Conservation (phyloP, 371 early-diverging fungal species). For the Lichtheimia ornata region DNA sequence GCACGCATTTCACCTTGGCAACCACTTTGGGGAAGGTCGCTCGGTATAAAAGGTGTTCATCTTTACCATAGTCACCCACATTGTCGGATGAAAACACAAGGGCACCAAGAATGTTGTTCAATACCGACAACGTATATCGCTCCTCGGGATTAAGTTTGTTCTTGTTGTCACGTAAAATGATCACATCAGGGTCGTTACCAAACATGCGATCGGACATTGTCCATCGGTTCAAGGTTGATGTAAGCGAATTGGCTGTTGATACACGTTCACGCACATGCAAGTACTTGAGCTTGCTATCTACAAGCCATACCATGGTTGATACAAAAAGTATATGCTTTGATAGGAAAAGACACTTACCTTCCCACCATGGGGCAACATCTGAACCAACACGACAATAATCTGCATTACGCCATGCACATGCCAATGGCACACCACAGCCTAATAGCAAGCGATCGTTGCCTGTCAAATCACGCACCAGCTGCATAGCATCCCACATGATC, state of each 20-base stretch:
- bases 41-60: conserved; percentile 41
- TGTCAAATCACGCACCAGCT: conserved; percentile 49
- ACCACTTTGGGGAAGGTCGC: conserved; percentile 48
- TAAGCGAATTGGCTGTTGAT: conserved; percentile 56
- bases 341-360: conserved; percentile 23
- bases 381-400: conserved; percentile 65
- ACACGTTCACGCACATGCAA: conserved; percentile 62
- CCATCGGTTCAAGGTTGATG: conserved; percentile 56
- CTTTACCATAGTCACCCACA: conserved; percentile 33
- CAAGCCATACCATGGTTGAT: no score
- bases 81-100: conserved; percentile 60
- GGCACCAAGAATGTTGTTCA: conserved; percentile 59
- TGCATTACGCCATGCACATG: conserved; percentile 47
- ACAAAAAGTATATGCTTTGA: no score
- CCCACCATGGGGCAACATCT: conserved; percentile 61
- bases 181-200: conserved; percentile 67
- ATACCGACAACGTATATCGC: conserved; percentile 49
- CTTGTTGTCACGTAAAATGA: conserved; percentile 49
- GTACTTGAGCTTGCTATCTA: conserved; percentile 42
- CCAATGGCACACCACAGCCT: conserved; percentile 62
- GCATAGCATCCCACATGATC: conserved; percentile 64
- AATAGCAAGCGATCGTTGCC: conserved; percentile 52
- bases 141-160: conserved; percentile 49
- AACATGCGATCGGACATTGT: conserved; percentile 54
- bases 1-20: conserved; percentile 38